These are phyloP conservation scores for Aspergillus phoenicis DNA, from an alignment of 2,329 filamentous ascomycete species.

Conservation along the genomic window DNA sequence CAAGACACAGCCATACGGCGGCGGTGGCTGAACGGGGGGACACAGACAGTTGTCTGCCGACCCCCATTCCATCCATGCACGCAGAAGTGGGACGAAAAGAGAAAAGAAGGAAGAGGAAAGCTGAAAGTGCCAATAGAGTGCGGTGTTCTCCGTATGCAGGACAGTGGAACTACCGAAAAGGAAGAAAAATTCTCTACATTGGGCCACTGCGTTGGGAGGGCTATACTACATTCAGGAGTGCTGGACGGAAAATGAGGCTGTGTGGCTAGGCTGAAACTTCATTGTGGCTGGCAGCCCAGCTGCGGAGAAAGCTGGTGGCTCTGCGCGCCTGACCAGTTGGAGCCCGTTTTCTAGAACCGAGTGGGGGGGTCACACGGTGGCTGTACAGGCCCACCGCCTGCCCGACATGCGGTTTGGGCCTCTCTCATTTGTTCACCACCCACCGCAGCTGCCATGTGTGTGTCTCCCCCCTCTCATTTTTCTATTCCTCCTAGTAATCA, in stretches of 20 bases:
- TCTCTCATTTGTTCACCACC: constrained; percentile 1
- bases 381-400: constrained; percentile 2
- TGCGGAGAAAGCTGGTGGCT: constrained; percentile 11
- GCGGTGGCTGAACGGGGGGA: too few species aligned
- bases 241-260: constrained; percentile 15
- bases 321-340: not conserved
- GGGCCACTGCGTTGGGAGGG: not conserved
- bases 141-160: not conserved
- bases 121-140: not conserved
- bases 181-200: not conserved
- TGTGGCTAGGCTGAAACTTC: constrained; percentile 17
- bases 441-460: not conserved
- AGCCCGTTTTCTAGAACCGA: constrained; percentile 2
- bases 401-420: not conserved
- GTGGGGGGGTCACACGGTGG: not conserved
- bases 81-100: not conserved
- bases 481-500: not conserved
- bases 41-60: not conserved
- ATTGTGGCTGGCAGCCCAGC: constrained; percentile 12
- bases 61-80: not conserved
- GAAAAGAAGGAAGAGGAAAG: not conserved
- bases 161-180: not conserved
- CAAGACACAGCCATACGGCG: too few species aligned
- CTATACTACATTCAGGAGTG: not conserved
- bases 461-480: not conserved